Evolutionary conservation across 2,329 filamentous ascomycete genomes (phyloP).

Genomic region (Fusarium euwallaceae): DNA sequence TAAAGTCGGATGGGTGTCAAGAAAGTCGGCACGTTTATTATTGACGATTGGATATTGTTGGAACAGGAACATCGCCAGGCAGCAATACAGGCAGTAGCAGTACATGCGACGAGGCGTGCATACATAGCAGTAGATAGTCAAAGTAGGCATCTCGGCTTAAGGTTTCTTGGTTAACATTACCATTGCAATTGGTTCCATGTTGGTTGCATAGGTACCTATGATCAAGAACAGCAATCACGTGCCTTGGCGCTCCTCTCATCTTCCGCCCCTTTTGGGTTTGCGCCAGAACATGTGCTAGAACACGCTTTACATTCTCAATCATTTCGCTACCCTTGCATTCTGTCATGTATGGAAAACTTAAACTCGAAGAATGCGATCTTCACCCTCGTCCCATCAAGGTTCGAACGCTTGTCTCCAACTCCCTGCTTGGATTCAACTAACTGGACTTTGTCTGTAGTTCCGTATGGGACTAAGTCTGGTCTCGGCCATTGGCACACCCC

Average conservation of each 20-base stretch:
- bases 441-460: not conserved
- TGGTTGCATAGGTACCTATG: too few relatives aligned
- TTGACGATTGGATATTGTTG: not conserved
- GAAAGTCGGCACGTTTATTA: not conserved
- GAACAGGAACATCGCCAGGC: not conserved
- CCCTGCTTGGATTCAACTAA: not conserved
- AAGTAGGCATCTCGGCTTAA: not conserved
- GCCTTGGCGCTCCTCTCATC: not conserved
- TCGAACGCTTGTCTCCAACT: not conserved
- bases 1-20: not conserved
- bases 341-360: not conserved
- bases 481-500: slow-evolving; percentile 1
- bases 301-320: not conserved
- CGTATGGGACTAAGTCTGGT: not conserved
- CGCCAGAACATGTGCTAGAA: not conserved
- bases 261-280: too few relatives aligned
- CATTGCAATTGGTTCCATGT: too few relatives aligned
- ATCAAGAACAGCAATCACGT: not conserved
- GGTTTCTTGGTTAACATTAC: not conserved
- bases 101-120: not conserved
- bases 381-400: not conserved
- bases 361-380: not conserved
- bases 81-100: not conserved
- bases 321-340: not conserved
- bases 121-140: not conserved